These are phyloP conservation scores for Ilyonectria destructans DNA, from an alignment of 2,329 filamentous ascomycete species.

Conservation along the genomic window DNA sequence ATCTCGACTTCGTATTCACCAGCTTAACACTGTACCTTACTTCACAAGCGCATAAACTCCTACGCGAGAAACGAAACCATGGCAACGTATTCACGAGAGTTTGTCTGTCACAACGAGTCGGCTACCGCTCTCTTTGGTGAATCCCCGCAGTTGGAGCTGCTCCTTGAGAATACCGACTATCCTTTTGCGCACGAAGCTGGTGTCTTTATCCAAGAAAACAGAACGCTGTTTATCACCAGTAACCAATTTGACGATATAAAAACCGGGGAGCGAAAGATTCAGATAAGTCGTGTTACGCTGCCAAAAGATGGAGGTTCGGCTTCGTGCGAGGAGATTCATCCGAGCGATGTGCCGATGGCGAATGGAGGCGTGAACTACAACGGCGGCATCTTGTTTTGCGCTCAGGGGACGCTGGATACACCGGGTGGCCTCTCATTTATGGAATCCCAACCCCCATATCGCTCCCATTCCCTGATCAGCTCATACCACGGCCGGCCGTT, in stretches of 20 bases:
- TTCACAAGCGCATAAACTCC: background rate
- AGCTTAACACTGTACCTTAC: background rate
- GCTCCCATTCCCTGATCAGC: slow-evolving; percentile 51
- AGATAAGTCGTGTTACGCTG: slow-evolving; percentile 49
- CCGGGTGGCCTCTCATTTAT: slow-evolving; percentile 53
- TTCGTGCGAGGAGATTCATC: slow-evolving; percentile 54
- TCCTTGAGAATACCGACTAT: slow-evolving; percentile 57
- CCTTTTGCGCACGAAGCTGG: slow-evolving; percentile 67
- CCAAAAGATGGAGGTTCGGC: slow-evolving; percentile 28
- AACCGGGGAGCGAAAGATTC: slow-evolving; percentile 47
- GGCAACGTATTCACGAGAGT: slow-evolving; percentile 22
- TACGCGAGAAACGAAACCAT: background rate
- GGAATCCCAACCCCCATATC: slow-evolving; percentile 52
- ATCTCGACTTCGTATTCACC: background rate
- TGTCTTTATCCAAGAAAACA: slow-evolving; percentile 51
- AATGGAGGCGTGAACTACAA: slow-evolving; percentile 67
- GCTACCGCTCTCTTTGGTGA: slow-evolving; percentile 53
- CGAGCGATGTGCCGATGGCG: slow-evolving; percentile 58
- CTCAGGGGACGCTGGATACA: slow-evolving; percentile 53
- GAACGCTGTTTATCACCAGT: slow-evolving; percentile 55
- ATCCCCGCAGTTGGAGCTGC: slow-evolving; percentile 54
- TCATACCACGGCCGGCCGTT: slow-evolving; percentile 63
- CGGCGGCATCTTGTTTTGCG: slow-evolving; percentile 59
- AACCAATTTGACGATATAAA: slow-evolving; percentile 49
- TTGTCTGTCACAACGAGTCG: slow-evolving; percentile 34